Evolutionary conservation across 164 flowering plant genomes (phyloP), one percentile per base, ranked within the genome.

Genomic region (Hamamelis virginiana): DNA sequence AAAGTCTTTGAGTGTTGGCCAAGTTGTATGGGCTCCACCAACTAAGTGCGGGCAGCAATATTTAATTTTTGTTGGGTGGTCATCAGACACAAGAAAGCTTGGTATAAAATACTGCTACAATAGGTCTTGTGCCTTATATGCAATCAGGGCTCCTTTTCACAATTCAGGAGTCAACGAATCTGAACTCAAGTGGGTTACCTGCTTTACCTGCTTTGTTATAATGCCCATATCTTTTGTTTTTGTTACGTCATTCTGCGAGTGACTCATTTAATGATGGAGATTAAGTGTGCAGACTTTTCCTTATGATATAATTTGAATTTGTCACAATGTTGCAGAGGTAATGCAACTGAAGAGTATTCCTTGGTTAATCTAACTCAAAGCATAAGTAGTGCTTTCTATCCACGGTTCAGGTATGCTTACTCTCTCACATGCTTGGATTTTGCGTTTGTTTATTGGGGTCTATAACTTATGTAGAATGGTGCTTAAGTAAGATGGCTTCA

Each of bases 1-100:
- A 26, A 86, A 81, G 73, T 84, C 91, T 64, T 50, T 91, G 74
- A 93, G 97, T 70, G 88, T 84, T 73, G 98, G 99, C 21, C 99
- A 96, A 79, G 99, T 91, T 77, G 81, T 93, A 26, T 96, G 99
- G 99, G 88, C 92, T 64, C 99, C 99, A 69, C 25, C 83, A 43
- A 52, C 66, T 28, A 66, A 80, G 57, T 81, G 78, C 26, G 55
- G 43, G 13, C 45, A 80, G 66, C 86, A 85, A 43, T 81, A 87
- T 77, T 82, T 96, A 76, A 85, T 93, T 68, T 96, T 93, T 82
- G 97, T 88, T 68, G 99, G 97, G 69, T 96, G 99, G 99, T 75
- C 90, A 67, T 76, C 86, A 45, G 73, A 78, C 56, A 52, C 79
- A 43, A 86, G 98, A 80, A 96, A 93, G 80, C 90, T 96, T 72